These are phyloP conservation scores for Penicillium daleae DNA, from an alignment of 495 filamentous ascomycete species.

Conservation along the genomic window DNA sequence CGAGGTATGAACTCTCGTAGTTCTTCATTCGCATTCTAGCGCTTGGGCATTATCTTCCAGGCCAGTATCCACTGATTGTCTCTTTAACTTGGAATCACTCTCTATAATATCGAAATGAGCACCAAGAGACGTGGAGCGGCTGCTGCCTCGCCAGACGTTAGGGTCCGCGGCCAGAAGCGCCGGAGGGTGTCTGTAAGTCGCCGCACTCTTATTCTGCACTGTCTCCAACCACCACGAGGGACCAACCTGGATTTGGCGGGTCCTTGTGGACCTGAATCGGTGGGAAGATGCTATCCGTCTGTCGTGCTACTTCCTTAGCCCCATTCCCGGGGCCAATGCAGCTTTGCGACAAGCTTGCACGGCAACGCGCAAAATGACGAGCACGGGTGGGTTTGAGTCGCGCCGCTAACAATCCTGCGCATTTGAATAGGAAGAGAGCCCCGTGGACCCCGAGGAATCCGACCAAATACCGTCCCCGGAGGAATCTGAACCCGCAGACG, in stretches of 20 bases:
- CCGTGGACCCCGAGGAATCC: conserved; percentile 31
- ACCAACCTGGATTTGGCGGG: background rate
- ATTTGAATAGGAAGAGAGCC: conserved; percentile 24
- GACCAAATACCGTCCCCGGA: conserved; percentile 39
- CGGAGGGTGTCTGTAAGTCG: conserved; percentile 60
- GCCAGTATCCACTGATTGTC: no score
- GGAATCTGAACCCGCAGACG: conserved; percentile 38
- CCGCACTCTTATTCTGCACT: conserved; percentile 4
- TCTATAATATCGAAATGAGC: conserved; percentile 53
- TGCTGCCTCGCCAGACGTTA: conserved; percentile 41
- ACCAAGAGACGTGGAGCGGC: conserved; percentile 66
- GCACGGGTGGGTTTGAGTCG: background rate
- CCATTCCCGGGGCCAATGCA: background rate
- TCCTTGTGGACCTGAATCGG: background rate
- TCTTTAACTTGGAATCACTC: background rate
- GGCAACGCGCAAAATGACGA: background rate
- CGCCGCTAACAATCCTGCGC: background rate
- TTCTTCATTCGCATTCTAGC: conserved; percentile 1
- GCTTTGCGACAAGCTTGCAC: conserved; percentile 9
- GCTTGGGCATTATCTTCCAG: background rate
- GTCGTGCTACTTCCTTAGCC: background rate
- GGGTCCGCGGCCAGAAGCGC: conserved; percentile 61
- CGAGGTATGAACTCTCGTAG: conserved; percentile 21
- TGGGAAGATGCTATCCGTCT: background rate
- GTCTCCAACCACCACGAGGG: background rate